Conservation (phyloP, 2,329 filamentous ascomycete genomes). For the Penicillium vulpinum region DNA sequence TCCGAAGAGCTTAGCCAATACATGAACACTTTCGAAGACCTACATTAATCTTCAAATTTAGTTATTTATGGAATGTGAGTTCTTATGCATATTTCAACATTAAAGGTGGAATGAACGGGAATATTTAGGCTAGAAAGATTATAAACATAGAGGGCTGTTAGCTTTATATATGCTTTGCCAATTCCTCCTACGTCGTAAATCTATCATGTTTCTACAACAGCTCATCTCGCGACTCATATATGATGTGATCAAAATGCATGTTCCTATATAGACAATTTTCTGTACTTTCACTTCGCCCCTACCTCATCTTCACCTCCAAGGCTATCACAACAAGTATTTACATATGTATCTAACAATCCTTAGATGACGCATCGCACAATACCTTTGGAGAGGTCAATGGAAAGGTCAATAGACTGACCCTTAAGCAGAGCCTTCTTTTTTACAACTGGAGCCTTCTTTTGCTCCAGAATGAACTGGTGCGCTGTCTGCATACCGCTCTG, state of each 20-base stretch:
- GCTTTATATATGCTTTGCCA: background rate
- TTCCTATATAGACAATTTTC: background rate
- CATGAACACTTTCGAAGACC: background rate
- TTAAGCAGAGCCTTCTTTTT: background rate
- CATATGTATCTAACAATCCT: background rate
- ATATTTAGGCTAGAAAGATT: background rate
- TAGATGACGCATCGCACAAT: background rate
- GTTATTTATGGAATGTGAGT: background rate
- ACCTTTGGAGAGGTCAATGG: background rate
- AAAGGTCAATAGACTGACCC: background rate
- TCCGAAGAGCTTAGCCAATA: background rate
- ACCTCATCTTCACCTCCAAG: background rate
- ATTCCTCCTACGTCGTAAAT: background rate
- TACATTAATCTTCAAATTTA: background rate
- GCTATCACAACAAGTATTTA: background rate
- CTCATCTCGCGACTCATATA: background rate
- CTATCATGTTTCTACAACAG: background rate
- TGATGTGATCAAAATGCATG: background rate
- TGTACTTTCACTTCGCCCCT: background rate
- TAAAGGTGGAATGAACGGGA: background rate
- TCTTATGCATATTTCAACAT: too few relatives aligned
- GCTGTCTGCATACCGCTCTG: conserved; percentile 25
- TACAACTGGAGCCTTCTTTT: background rate
- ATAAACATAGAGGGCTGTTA: background rate
- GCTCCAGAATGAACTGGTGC: background rate